These are phyloP conservation scores for Epichloe baconii DNA, from an alignment of 2,329 filamentous ascomycete species.

Conservation along the genomic window DNA sequence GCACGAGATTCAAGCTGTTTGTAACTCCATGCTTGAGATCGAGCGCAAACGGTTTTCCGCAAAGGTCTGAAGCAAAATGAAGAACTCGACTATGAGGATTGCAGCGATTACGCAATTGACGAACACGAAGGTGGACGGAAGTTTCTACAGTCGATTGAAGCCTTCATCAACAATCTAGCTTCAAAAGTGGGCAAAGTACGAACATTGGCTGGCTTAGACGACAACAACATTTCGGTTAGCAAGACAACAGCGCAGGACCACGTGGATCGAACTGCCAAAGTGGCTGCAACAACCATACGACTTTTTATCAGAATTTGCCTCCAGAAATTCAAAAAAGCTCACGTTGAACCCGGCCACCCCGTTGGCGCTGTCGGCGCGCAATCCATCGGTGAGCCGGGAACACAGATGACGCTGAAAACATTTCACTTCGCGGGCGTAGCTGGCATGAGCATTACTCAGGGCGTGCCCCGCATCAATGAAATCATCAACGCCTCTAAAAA, in stretches of 20 bases:
- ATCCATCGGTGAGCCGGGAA: constrained; percentile 95
- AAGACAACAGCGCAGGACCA: constrained; percentile 22
- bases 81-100: constrained; percentile 55
- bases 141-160: constrained; percentile 67
- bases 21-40: constrained; percentile 51
- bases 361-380: constrained; percentile 94
- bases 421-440: constrained; percentile 99
- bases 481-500: constrained; percentile 96
- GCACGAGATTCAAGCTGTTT: constrained; percentile 56
- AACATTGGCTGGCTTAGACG: constrained; percentile 35
- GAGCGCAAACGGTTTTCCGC: constrained; percentile 53
- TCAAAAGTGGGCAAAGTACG: constrained; percentile 44
- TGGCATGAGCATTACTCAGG: constrained; percentile 97
- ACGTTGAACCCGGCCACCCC: constrained; percentile 87
- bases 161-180: constrained; percentile 53
- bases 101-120: constrained; percentile 55
- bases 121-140: constrained; percentile 71
- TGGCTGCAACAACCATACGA: constrained; percentile 60
- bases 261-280: constrained; percentile 66
- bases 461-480: constrained; percentile 99
- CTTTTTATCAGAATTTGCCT: constrained; percentile 73
- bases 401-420: constrained; percentile 98
- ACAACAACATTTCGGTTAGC: constrained; percentile 8
- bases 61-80: constrained; percentile 45
- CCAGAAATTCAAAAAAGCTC: constrained; percentile 79